Percentiles rank a stretch among this genome's conserved stretches.
These are phyloP conservation scores for Oidiodendron maius DNA, from an alignment of 495 filamentous ascomycete genomes.

Conservation along the genomic window DNA sequence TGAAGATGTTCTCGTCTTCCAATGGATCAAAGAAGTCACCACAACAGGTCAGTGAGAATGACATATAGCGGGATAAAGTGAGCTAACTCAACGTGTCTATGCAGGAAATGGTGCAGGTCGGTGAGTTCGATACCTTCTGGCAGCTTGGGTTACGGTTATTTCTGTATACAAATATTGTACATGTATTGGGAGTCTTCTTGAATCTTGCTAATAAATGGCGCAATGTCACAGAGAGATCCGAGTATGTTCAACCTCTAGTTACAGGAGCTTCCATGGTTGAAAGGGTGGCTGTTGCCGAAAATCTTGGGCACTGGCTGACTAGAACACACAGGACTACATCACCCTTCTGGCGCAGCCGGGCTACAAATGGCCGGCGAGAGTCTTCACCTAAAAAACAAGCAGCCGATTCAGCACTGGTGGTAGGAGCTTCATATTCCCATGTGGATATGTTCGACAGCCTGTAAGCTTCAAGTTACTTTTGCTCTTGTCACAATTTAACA, in stretches of 20 bases:
- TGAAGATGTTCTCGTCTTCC: conserved; percentile 50
- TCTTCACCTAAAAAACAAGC: conserved; percentile 45
- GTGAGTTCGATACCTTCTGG: conserved; percentile 39
- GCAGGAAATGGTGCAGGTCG: conserved; percentile 99
- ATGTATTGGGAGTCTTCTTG: neutral
- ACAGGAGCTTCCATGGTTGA: neutral
- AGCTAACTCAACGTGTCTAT: conserved; percentile 15
- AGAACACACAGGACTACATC: conserved; percentile 61
- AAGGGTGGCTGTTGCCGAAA: neutral
- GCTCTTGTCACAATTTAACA: conserved; percentile 9
- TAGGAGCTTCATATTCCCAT: conserved; percentile 95
- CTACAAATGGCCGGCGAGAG: conserved; percentile 37
- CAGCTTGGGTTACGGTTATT: neutral
- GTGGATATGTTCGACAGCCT: conserved; percentile 77
- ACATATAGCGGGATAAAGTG: conserved; percentile 1
- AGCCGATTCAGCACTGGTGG: conserved; percentile 69
- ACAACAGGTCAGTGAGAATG: conserved; percentile 56
- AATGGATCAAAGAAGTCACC: conserved; percentile 60
- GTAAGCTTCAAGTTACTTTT: neutral
- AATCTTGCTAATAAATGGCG: conserved; percentile 11
- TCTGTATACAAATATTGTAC: too few relatives aligned
- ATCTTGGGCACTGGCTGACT: neutral
- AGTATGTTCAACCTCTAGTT: conserved; percentile 18
- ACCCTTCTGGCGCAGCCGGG: conserved; percentile 80
- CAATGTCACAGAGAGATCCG: conserved; percentile 21